phyloP scores from a whole-genome alignment of 345 rosid genomes.

The Eucalyptus sideroxylon region DNA sequence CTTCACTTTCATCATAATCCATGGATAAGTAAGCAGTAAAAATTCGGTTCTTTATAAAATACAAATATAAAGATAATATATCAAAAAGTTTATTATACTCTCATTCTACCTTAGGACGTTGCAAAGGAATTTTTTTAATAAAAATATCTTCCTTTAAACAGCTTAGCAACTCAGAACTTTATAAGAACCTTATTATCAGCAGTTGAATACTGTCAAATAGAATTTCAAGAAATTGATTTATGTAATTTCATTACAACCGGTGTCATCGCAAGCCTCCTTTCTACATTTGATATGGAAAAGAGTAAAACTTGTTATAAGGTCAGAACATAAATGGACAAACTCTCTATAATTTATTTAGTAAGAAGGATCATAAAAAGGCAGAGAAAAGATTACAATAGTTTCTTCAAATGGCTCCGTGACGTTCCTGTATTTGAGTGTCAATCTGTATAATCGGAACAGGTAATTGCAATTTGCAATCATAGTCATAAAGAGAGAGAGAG shows the following conservation, averaged over 20 bases:
- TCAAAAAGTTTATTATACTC: not conserved
- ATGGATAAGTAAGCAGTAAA: too few relatives aligned
- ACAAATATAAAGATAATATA: too few relatives aligned
- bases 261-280: not conserved
- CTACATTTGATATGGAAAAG: too few relatives aligned
- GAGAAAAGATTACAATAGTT: not conserved
- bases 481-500: not conserved
- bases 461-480: not conserved
- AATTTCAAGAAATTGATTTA: not conserved
- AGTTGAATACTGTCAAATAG: not conserved
- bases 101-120: not conserved
- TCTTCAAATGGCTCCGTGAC: not conserved
- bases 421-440: not conserved
- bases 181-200: not conserved
- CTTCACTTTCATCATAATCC: too few relatives aligned
- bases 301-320: not conserved
- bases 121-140: not conserved
- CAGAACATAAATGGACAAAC: not conserved
- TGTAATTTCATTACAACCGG: not conserved
- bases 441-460: rapidly evolving
- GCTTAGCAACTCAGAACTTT: not conserved
- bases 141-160: not conserved
- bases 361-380: not conserved
- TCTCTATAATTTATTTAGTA: too few relatives aligned
- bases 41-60: too few relatives aligned